Base-by-base conservation (phyloP, 2,329 filamentous ascomycete genomes). In the Fusarium sambucinum region DNA sequence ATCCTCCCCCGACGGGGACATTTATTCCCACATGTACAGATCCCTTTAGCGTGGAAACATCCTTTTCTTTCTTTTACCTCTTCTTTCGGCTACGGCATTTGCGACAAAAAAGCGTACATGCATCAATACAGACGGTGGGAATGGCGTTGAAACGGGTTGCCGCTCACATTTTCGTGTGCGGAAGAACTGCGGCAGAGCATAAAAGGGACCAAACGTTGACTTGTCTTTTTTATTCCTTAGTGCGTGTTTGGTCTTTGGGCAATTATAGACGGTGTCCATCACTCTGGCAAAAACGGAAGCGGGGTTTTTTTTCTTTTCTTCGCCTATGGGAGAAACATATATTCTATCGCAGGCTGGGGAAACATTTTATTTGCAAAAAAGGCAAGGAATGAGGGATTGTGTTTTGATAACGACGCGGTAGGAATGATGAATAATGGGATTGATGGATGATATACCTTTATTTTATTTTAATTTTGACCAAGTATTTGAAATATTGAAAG, bases 381-480 rank as follows among this genome's bases (percentile, higher is more conserved):
- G 41, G 44, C 23, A 54, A 37, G 37, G 41, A 47, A 38, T 29
- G 30, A 29, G 53, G 48, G 38, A 32, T 47, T 38, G 44, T 48
- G 40, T 57, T 42, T 63, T 45, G 48, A 59, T 64, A 69, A 62
- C 52, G 38, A 70, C 25, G 35, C 27, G 45, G 41, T 42, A 58
- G 63, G 61, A 62, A 64, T 53, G 62, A 66, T 60, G 44, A 70
- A 70, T 61, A 55, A 70, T 52, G 62, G 55, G 21, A 63, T 50
- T 40, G 58, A 56, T 48, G 42, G 59, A 71, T 63, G 59, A 68
- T 73, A 68, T 73, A 66, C 63, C 50, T 68, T 61, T 63, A 38
- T 37, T 57, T 63, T 58, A 19, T 33, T 23, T 61, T 62, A 55
- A 44, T 66, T 37, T 46, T 50, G 30, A 41, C 46, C 56, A 53